Percentiles rank a stretch among this genome's conserved stretches.
These are phyloP conservation scores for Juglanconis sp. DNA, from an alignment of 2,329 filamentous ascomycete genomes.

Conservation along the genomic window DNA sequence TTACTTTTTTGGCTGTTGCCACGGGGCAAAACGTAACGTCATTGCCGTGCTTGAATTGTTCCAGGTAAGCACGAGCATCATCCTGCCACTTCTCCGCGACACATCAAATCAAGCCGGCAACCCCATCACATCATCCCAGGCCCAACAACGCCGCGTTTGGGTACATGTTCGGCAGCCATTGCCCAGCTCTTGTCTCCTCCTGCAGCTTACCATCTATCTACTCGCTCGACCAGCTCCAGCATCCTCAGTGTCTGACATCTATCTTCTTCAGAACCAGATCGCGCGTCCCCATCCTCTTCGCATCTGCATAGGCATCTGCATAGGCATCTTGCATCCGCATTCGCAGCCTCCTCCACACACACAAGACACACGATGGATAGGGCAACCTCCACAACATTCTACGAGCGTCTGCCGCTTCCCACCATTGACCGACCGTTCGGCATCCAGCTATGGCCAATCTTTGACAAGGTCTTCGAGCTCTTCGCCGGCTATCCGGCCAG, in stretches of 20 bases:
- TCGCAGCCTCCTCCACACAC: neutral
- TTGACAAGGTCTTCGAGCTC: constrained; percentile 78
- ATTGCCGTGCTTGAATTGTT: neutral
- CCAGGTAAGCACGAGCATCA: constrained; percentile 1
- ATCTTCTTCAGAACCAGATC: neutral
- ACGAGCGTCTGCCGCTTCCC: constrained; percentile 62
- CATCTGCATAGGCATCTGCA: neutral
- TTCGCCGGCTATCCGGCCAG: constrained; percentile 78
- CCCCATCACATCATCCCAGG: too few relatives aligned
- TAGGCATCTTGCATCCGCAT: too few relatives aligned
- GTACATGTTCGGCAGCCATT: neutral
- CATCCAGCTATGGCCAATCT: constrained; percentile 88
- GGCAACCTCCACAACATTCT: constrained; percentile 39
- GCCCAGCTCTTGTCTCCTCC: neutral
- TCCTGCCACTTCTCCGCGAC: too few relatives aligned
- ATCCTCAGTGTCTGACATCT: neutral
- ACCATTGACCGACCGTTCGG: constrained; percentile 91
- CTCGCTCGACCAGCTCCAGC: neutral
- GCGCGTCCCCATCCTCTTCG: neutral
- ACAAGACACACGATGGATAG: constrained; percentile 25
- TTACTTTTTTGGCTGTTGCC: neutral
- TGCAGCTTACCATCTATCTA: neutral
- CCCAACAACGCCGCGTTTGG: too few relatives aligned
- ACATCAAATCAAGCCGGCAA: too few relatives aligned
- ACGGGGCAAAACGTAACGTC: neutral